phyloP scores from a whole-genome alignment of 2,329 filamentous ascomycete genomes.

The Calonectria hongkongensis region DNA sequence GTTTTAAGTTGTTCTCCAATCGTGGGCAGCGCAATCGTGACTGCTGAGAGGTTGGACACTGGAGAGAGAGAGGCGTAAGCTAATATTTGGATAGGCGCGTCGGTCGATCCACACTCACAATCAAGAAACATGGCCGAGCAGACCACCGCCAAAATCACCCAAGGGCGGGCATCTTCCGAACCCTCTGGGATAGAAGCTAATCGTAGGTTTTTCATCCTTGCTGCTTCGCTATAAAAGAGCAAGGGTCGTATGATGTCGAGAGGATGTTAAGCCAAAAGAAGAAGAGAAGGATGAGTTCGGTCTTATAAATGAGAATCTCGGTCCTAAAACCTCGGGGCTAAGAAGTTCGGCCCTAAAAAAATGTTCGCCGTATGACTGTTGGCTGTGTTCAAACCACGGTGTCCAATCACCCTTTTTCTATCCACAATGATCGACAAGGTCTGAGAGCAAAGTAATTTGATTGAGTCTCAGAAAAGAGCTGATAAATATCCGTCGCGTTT shows the following conservation, averaged over 20 bases:
- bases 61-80: not conserved
- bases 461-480: no score
- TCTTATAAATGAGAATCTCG: conserved; percentile 11
- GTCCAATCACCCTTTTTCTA: not conserved
- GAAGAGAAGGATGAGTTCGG: not conserved
- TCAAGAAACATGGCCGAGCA: conserved; percentile 21
- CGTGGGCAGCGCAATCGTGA: conserved; percentile 10
- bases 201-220: not conserved
- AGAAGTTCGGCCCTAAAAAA: not conserved
- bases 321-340: conserved; percentile 1
- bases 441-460: no score
- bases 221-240: no score
- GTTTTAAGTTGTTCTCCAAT: not conserved
- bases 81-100: not conserved
- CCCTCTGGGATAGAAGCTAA: not conserved
- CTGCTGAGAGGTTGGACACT: conserved; percentile 17
- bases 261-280: not conserved
- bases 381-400: not conserved
- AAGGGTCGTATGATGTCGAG: no score
- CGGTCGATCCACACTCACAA: conserved; percentile 1
- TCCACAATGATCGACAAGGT: no score
- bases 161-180: not conserved
- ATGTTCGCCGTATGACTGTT: not conserved
- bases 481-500: no score
- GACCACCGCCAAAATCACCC: conserved; percentile 12